Percentiles rank a stretch among this genome's conserved stretches.
These are phyloP conservation scores for Capsella bursapastoris DNA, from an alignment of 345 rosid species.

Conservation along the genomic window DNA sequence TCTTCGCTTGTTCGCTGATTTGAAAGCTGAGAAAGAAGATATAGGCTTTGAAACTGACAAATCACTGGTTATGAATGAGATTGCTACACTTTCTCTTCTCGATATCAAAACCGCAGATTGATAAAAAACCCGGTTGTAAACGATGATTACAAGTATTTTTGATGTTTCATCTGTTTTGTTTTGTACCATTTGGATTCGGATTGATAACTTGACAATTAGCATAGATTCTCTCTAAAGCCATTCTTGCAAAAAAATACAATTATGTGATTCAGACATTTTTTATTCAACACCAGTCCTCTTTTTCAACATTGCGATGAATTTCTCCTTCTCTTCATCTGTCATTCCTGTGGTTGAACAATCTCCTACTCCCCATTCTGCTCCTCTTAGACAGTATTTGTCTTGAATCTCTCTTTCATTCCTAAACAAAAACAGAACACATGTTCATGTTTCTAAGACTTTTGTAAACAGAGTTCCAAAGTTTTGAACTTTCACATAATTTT, in stretches of 20 bases:
- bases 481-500: neutral
- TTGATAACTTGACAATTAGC: conserved; percentile 40
- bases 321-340: conserved; percentile 73
- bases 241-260: conserved; percentile 15
- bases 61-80: conserved; percentile 33
- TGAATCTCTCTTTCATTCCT: conserved; percentile 68
- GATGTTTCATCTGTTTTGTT: neutral
- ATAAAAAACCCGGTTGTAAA: neutral
- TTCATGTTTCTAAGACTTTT: neutral
- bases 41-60: conserved; percentile 44
- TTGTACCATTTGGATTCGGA: conserved; percentile 29
- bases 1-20: conserved; percentile 64
- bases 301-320: conserved; percentile 82
- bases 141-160: neutral
- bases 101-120: neutral
- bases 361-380: conserved; percentile 97
- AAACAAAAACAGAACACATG: conserved; percentile 1
- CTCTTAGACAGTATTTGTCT: conserved; percentile 89
- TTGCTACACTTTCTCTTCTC: conserved; percentile 36
- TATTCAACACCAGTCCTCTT: conserved; percentile 59
- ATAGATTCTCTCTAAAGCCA: conserved; percentile 27
- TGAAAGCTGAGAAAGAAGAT: conserved; percentile 49
- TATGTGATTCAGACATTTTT: neutral
- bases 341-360: conserved; percentile 89
- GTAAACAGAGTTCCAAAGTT: conserved; percentile 2